Base-by-base conservation (phyloP, 2,329 filamentous ascomycete genomes). In the Sclerotinia trifoliorum region DNA sequence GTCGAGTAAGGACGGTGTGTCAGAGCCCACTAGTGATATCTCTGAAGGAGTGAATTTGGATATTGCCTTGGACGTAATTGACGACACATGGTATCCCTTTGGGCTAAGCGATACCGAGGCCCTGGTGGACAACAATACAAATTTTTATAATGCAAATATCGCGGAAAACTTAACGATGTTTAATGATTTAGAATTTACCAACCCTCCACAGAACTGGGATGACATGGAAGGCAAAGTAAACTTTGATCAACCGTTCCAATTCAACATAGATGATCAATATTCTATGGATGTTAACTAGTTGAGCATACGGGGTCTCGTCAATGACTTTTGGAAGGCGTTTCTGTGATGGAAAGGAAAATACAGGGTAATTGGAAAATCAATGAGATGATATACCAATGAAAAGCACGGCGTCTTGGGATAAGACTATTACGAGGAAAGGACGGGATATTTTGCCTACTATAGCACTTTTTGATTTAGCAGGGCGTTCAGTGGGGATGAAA, bases 11-110 rank as follows among this genome's bases (percentile, higher is more conserved):
- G 86, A 89, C 39, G 83, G 84, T 5, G 77, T 80, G 11, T 88
- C 86, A 52, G 86, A 89, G 73, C 84, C 85, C 13, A 88, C 84
- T 70, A 88, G 86, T 74, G 87, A 89, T 72, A 84, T 88, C 24
- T 83, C 85, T 3, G 87, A 89, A 68, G 81, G 80, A 6, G 80
- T 82, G 4, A 76, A 79, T 21, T 79, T 87, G 19, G 86, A 88
- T 55, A 83, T 88, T 62, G 83, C 82, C 44, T 74, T 84, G 17
- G 73, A 78, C n/a, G 62, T 75, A 15, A 74, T 77, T 60, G 74
- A 76, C 61, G 72, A 75, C 0, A 70, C 80, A 58, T 88, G 84
- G 83, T 79, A 80, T 56, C 79, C 81, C 15, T 79, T 85, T 69
- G 75, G 76, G 7, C 69, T 69, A 6, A 70, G 71, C n/a, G 83